Conservation (phyloP, 2,329 filamentous ascomycete species). For the Claviceps cyperi region DNA sequence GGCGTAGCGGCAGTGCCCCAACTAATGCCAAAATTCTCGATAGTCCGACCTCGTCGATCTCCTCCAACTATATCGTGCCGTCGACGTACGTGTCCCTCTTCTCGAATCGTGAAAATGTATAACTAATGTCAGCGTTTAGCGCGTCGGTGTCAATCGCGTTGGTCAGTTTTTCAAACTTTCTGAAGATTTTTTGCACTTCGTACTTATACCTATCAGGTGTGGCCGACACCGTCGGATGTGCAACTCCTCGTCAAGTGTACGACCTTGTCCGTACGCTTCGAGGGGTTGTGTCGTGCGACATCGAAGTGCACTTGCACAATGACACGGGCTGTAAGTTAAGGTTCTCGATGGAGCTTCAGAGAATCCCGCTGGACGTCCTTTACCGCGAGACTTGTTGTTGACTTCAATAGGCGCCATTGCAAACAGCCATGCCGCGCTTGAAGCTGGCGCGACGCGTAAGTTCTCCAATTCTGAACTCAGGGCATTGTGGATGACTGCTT, state of each 20-base stretch:
- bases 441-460: slow-evolving; percentile 60
- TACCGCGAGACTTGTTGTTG: background rate
- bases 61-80: slow-evolving; percentile 63
- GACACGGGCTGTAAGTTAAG: slow-evolving; percentile 1
- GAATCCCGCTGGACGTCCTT: background rate
- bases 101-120: background rate
- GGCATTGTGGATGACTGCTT: background rate
- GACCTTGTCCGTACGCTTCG: slow-evolving; percentile 73
- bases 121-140: background rate
- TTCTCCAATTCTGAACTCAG: background rate
- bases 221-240: slow-evolving; percentile 85
- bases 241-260: slow-evolving; percentile 74
- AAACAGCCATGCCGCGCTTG: slow-evolving; percentile 74
- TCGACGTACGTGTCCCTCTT: slow-evolving; percentile 35
- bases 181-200: background rate
- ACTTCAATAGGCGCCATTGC: slow-evolving; percentile 53
- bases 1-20: background rate
- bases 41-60: slow-evolving; percentile 51
- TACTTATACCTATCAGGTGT: slow-evolving; percentile 30
- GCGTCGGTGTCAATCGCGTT: background rate
- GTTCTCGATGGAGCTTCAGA: background rate
- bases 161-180: background rate
- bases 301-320: slow-evolving; percentile 56
- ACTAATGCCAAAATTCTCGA: background rate
- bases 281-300: slow-evolving; percentile 43